These are phyloP conservation scores for Pythium vanterpoolii DNA, from an alignment of 352 stramenopile genomes.

Conservation along the genomic window DNA sequence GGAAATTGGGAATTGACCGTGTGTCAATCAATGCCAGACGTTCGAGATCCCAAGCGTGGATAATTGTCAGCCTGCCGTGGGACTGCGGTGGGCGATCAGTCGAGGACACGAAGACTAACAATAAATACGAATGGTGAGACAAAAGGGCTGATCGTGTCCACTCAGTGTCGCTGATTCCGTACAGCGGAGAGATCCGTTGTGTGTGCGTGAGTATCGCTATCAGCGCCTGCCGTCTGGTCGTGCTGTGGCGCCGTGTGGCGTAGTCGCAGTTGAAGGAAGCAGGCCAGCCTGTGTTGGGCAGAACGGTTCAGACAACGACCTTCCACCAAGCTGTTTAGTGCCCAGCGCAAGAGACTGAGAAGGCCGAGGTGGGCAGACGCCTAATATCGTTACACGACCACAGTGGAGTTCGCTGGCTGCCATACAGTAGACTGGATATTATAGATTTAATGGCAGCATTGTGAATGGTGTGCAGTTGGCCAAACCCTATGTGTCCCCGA, in stretches of 20 bases:
- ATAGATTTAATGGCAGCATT: no score
- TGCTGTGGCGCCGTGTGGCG: neutral
- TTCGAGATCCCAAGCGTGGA: no score
- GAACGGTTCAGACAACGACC: neutral
- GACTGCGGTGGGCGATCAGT: no score
- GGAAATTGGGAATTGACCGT: neutral
- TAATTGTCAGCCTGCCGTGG: no score
- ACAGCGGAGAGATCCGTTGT: neutral
- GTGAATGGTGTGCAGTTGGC: no score
- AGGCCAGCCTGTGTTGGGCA: neutral
- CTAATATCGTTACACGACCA: slow-evolving; percentile 3
- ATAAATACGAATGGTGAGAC: slow-evolving; percentile 2
- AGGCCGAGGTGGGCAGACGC: neutral
- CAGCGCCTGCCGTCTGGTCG: slow-evolving; percentile 1
- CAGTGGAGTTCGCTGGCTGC: no score
- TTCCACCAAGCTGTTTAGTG: no score
- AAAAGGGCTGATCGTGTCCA: slow-evolving; percentile 5
- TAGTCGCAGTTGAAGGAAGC: neutral
- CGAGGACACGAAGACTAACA: neutral
- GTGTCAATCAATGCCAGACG: no score
- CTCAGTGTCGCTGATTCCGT: neutral
- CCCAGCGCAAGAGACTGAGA: neutral
- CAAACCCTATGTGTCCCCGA: no score
- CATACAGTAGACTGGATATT: no score
- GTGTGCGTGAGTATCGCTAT: neutral